Percentiles rank a stretch among this genome's conserved stretches.
Evolutionary conservation across 1,284 basidiomycete species (phyloP).

Genomic region (Irpex sp.): DNA sequence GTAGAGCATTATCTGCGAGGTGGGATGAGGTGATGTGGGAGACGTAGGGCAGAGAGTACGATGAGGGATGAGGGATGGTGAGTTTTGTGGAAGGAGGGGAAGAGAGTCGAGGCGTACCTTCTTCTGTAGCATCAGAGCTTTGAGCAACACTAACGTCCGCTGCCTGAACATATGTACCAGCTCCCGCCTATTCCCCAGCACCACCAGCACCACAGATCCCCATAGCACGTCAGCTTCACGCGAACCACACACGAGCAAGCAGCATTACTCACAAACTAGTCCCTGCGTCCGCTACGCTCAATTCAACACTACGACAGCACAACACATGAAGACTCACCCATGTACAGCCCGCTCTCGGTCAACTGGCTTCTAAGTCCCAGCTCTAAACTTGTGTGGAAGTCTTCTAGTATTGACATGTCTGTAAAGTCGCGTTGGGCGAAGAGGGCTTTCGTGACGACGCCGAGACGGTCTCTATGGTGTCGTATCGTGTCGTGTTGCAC

Average conservation of each 20-base stretch:
- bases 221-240: too few relatives aligned
- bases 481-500: too few relatives aligned
- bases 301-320: background rate
- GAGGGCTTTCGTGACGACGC: constrained; percentile 91
- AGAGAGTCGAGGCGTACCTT: constrained; percentile 44
- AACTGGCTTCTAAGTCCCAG: constrained; percentile 62
- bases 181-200: constrained; percentile 55
- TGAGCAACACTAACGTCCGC: constrained; percentile 90
- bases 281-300: constrained; percentile 39
- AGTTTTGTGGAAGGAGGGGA: too few relatives aligned
- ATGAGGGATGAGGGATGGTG: too few relatives aligned
- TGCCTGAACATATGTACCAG: constrained; percentile 94
- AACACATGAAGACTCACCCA: constrained; percentile 52
- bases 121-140: constrained; percentile 92
- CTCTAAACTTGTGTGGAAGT: constrained; percentile 78
- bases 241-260: background rate
- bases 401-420: constrained; percentile 79
- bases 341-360: constrained; percentile 81
- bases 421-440: constrained; percentile 90
- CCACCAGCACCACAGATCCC: too few relatives aligned
- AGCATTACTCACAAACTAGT: constrained; percentile 70
- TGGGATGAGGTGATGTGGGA: background rate
- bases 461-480: constrained; percentile 75
- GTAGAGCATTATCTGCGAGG: constrained; percentile 85
- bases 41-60: background rate